Evolutionary conservation across 345 rosid species (phyloP), one percentile per base, ranked within the genome.

Genomic region (Moringa oleifera): DNA sequence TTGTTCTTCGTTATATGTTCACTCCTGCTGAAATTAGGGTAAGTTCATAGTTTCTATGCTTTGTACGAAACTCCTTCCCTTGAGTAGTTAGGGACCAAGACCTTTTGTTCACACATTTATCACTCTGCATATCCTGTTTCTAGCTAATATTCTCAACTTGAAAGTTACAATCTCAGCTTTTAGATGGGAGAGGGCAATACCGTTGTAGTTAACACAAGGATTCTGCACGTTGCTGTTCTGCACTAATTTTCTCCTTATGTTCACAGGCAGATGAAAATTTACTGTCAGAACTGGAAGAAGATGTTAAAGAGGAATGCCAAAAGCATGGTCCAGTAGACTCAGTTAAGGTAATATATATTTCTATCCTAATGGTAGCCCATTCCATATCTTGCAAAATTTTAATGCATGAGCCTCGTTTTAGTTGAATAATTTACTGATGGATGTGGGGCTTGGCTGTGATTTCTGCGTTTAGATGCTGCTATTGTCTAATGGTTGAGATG

Each of bases 21-120:
- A 54, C 85, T 59, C 90, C 87, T 49, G 87, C 91, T 65, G 96
- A 94, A 75, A 82, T 91, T 81, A 85, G 90, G 87, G 97, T 88
- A 72, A 53, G 71, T 50, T 31, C 20, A 23, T 53, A 67, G 47
- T 15, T 41, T 4, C 12, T 11, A 4, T 41, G 47, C 6, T 41
- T 41, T 16, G 12, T 11, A 15, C 9, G 47, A 41, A 41, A 41
- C 33, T 8, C 8, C 33, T 8, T 28, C 33, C 33, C 33, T 28
- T 45, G 45, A 21, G 10, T 51, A 24, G 20, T 20, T 50, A 4
- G 7, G 23, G 23, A 54, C 51, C 18, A n/a, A n/a, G 53, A 4
- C 23, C 23, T 0, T 22, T 64, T 64, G 33, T n/a, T n/a, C n/a
- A n/a, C n/a, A n/a, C n/a, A n/a, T n/a, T n/a, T n/a, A n/a, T n/a